These are phyloP conservation scores for Akanthomyces lecanii DNA, from an alignment of 2,329 filamentous ascomycete genomes.

Conservation along the genomic window DNA sequence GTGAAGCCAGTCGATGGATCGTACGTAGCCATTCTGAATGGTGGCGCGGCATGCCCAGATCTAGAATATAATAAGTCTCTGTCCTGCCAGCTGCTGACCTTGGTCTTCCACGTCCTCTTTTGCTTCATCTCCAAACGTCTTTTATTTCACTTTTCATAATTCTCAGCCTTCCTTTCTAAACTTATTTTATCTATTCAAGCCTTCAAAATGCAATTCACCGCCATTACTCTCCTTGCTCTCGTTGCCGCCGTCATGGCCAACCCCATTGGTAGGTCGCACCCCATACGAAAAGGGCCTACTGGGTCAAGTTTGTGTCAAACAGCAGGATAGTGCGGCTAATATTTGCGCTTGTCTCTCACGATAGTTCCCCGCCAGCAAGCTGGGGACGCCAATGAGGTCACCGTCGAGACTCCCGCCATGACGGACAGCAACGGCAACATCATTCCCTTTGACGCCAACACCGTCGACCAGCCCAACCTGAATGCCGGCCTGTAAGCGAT, in stretches of 20 bases:
- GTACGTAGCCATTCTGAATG: neutral
- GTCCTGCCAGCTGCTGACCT: neutral
- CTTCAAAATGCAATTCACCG: constrained; percentile 52
- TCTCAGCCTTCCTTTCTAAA: neutral
- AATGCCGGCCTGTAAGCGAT: constrained; percentile 33
- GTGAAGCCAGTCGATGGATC: neutral
- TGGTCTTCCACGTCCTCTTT: neutral
- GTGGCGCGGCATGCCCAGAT: neutral
- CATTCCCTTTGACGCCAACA: constrained; percentile 37
- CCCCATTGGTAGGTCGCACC: constrained; percentile 26
- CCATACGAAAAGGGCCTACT: no score
- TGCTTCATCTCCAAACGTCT: neutral
- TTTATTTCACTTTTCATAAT: constrained; percentile 17
- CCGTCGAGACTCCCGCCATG: constrained; percentile 43
- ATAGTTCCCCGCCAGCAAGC: constrained; percentile 19
- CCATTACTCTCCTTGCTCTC: constrained; percentile 44
- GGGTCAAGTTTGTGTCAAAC: no score
- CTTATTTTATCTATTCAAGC: constrained; percentile 19
- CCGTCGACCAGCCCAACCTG: constrained; percentile 31
- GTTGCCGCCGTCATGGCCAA: constrained; percentile 43
- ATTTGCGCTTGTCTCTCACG: neutral
- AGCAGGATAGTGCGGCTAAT: neutral
- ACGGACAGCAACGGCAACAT: constrained; percentile 39
- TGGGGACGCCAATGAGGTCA: constrained; percentile 19
- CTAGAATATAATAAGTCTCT: constrained; percentile 11